Evolutionary conservation across 1,284 basidiomycete species (phyloP).

Genomic region (Marasmius fiardii): DNA sequence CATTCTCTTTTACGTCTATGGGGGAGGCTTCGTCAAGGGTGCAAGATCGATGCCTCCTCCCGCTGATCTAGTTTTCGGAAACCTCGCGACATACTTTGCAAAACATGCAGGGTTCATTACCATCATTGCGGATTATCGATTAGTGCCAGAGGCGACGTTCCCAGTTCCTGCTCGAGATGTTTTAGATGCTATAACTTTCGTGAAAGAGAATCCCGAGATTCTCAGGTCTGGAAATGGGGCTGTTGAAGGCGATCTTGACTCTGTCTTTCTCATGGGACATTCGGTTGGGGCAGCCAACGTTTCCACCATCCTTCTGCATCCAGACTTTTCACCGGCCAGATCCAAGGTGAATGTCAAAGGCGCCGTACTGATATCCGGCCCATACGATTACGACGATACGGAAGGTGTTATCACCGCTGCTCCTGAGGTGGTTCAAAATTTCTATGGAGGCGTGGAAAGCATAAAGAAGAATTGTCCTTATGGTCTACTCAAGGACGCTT

Average conservation of each 20-base stretch:
- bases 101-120: conserved; percentile 53
- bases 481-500: conserved; percentile 32
- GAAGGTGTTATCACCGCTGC: conserved; percentile 17
- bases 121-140: conserved; percentile 62
- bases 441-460: conserved; percentile 44
- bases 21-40: conserved; percentile 56
- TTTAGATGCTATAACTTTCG: conserved; percentile 55
- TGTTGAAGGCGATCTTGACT: conserved; percentile 31
- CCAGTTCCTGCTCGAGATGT: conserved; percentile 53
- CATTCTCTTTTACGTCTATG: conserved; percentile 60
- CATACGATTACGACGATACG: conserved; percentile 33
- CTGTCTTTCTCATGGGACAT: conserved; percentile 51
- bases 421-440: conserved; percentile 28
- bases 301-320: conserved; percentile 40
- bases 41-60: conserved; percentile 42
- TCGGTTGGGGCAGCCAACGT: conserved; percentile 55
- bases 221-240: conserved; percentile 19
- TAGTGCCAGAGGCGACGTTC: conserved; percentile 50
- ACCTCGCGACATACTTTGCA: conserved; percentile 57
- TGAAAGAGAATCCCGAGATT: conserved; percentile 31
- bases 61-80: conserved; percentile 47
- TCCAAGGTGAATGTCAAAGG: conserved; percentile 40
- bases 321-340: conserved; percentile 26
- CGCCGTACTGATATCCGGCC: conserved; percentile 41
- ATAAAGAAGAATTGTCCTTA: conserved; percentile 38